Evolutionary conservation across 2,329 filamentous ascomycete genomes (phyloP).

Genomic region (Hortaea werneckii): DNA sequence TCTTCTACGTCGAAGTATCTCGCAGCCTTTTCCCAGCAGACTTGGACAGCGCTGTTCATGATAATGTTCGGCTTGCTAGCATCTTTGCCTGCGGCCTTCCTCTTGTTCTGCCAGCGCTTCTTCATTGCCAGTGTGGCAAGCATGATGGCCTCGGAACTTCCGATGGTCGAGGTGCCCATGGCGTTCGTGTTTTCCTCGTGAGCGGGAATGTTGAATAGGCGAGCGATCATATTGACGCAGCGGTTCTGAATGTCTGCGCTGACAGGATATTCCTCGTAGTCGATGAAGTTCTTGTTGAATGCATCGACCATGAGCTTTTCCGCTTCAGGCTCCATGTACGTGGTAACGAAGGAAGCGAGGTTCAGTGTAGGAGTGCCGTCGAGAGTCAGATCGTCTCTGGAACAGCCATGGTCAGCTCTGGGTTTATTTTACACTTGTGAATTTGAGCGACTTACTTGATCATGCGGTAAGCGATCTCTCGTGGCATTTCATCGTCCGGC

Average conservation of each 20-base stretch:
- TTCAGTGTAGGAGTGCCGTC: conserved; percentile 86
- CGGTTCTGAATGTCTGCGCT: conserved; percentile 63
- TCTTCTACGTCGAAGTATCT: conserved; percentile 67
- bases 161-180: conserved; percentile 80
- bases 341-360: conserved; percentile 86
- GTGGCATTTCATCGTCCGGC: conserved; percentile 83
- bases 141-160: conserved; percentile 84
- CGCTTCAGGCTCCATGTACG: conserved; percentile 95
- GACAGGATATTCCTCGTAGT: conserved; percentile 42
- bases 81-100: conserved; percentile 72
- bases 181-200: conserved; percentile 48
- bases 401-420: too few relatives aligned
- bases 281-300: conserved; percentile 82
- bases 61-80: conserved; percentile 76
- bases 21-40: conserved; percentile 82
- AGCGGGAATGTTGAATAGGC: conserved; percentile 71
- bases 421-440: conserved; percentile 1
- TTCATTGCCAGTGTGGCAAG: conserved; percentile 83
- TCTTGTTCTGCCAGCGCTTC: conserved; percentile 82
- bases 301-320: conserved; percentile 92
- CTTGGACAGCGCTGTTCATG: conserved; percentile 93
- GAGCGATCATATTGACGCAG: conserved; percentile 64
- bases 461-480: conserved; percentile 87
- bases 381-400: conserved; percentile 69
- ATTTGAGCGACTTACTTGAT: conserved; percentile 50